phyloP scores from a whole-genome alignment of 2,329 filamentous ascomycete genomes.

The Diaporthe capsici region DNA sequence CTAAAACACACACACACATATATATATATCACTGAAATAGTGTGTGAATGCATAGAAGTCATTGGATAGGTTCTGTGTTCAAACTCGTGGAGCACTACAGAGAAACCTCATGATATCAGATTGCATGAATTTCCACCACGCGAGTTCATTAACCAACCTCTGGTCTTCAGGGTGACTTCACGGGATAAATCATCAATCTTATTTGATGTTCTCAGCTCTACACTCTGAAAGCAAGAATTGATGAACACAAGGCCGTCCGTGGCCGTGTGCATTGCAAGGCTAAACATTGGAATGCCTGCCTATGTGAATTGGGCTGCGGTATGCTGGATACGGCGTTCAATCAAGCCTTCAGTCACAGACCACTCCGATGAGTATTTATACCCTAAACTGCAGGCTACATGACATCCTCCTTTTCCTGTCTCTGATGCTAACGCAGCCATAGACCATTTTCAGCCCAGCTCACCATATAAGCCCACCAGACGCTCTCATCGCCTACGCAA shows the following conservation, averaged over 20 bases:
- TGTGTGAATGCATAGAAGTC: neutral
- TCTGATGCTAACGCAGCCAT: too few species aligned
- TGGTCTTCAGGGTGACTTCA: neutral
- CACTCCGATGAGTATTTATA: too few species aligned
- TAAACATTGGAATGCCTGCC: neutral
- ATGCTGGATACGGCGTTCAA: neutral
- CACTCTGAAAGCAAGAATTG: neutral
- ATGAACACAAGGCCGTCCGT: too few species aligned
- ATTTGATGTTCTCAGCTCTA: too few species aligned
- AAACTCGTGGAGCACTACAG: neutral
- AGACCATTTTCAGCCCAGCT: neutral
- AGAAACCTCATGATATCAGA: neutral
- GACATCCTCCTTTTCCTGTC: too few species aligned
- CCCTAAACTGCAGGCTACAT: too few species aligned
- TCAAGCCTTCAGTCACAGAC: too few species aligned
- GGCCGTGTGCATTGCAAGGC: neutral
- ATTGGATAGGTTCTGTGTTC: neutral
- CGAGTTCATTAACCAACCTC: neutral
- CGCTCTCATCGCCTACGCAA: neutral
- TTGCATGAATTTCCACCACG: neutral
- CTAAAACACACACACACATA: too few species aligned
- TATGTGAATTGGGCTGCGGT: neutral
- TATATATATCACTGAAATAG: neutral
- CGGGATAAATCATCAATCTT: neutral
- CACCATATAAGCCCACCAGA: neutral